These are phyloP conservation scores for Fremontodendron californicum DNA, from an alignment of 345 rosid genomes.

Conservation along the genomic window DNA sequence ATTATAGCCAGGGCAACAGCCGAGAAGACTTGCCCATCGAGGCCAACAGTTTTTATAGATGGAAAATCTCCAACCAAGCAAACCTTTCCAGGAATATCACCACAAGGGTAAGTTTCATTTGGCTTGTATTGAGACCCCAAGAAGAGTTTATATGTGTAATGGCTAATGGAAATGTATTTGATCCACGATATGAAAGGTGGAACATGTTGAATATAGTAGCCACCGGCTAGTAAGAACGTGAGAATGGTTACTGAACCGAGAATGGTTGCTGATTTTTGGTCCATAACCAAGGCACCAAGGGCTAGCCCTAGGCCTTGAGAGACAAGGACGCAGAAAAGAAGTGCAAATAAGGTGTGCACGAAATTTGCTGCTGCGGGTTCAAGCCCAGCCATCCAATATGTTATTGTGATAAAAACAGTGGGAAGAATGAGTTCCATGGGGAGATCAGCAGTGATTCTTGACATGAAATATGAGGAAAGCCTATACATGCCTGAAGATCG, in stretches of 20 bases:
- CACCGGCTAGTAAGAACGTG: conserved; percentile 40
- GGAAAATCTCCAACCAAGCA: conserved; percentile 48
- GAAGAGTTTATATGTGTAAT: conserved; percentile 43
- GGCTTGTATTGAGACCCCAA: conserved; percentile 40
- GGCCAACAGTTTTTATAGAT: conserved; percentile 37
- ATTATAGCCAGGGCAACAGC: conserved; percentile 37
- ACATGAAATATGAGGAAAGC: conserved; percentile 78
- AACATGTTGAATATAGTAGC: conserved; percentile 46
- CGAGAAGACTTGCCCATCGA: conserved; percentile 27
- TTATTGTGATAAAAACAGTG: conserved; percentile 39
- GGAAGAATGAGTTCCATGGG: conserved; percentile 80
- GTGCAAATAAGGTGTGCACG: conserved; percentile 37
- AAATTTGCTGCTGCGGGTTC: conserved; percentile 34
- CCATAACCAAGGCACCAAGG: conserved; percentile 49
- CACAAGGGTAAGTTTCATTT: conserved; percentile 32
- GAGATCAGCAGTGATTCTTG: conserved; percentile 55
- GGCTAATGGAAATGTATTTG: conserved; percentile 39
- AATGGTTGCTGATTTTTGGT: conserved; percentile 38
- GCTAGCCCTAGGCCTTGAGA: conserved; percentile 54
- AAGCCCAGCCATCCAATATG: conserved; percentile 77
- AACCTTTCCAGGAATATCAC: conserved; percentile 7
- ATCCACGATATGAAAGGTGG: conserved; percentile 48
- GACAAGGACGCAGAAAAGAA: conserved; percentile 40
- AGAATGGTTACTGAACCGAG: conserved; percentile 44
- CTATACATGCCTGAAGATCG: conserved; percentile 78